phyloP scores from a whole-genome alignment of 2,329 filamentous ascomycete genomes.

The Pseudocercospora fijiensis region DNA sequence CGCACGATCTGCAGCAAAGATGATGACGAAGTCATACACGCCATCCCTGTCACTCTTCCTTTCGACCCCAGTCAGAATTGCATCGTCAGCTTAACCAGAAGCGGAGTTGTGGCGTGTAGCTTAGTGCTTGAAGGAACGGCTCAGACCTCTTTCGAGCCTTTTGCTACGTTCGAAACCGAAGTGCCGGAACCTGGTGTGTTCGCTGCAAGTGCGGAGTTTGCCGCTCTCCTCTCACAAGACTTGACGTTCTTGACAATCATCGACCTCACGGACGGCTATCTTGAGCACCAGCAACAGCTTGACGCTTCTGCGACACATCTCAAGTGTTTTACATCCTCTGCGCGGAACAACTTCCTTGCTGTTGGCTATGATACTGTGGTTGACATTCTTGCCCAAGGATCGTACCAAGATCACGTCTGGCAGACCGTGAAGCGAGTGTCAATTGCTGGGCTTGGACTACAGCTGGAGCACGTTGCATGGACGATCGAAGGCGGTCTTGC shows the following conservation, averaged over 20 bases:
- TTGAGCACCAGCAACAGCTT: slow-evolving; percentile 31
- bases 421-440: slow-evolving; percentile 27
- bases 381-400: slow-evolving; percentile 31
- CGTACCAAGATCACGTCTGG: slow-evolving; percentile 33
- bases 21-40: slow-evolving; percentile 12
- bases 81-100: slow-evolving; percentile 7
- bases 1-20: slow-evolving; percentile 2
- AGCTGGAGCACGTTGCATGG: slow-evolving; percentile 55
- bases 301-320: slow-evolving; percentile 15
- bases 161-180: slow-evolving; percentile 25
- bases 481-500: slow-evolving; percentile 79
- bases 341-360: slow-evolving; percentile 31
- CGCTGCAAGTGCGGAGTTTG: slow-evolving; percentile 29
- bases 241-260: slow-evolving; percentile 28
- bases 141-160: neutral
- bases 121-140: slow-evolving; percentile 1
- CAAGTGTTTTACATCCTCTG: slow-evolving; percentile 17
- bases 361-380: slow-evolving; percentile 28
- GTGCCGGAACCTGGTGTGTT: slow-evolving; percentile 21
- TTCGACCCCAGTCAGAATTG: slow-evolving; percentile 12
- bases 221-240: slow-evolving; percentile 26
- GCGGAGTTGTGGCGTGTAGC: slow-evolving; percentile 11
- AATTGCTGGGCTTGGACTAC: slow-evolving; percentile 28
- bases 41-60: slow-evolving; percentile 14
- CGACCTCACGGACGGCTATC: slow-evolving; percentile 34